Evolutionary conservation across 2,329 filamentous ascomycete genomes (phyloP), one percentile per base, ranked within the genome.

Genomic region (Phaeomoniella chlamydospora): DNA sequence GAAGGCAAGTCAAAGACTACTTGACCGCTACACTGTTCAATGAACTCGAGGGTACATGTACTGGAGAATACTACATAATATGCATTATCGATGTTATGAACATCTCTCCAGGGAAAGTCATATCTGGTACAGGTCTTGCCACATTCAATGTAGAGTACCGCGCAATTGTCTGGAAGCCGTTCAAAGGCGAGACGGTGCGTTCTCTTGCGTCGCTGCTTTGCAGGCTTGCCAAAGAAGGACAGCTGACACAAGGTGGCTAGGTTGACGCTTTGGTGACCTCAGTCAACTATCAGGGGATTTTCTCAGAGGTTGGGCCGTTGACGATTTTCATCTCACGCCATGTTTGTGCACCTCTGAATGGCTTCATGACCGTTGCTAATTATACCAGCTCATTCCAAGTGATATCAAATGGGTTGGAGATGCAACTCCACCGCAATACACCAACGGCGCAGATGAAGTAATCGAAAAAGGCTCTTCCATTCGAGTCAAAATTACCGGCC

Each of bases 41-140:
- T 53, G 88, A 96, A 55, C 85, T 94, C 42, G 90, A 98, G 62
- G 90, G 90, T 15, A 88, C 83, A 30, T 94, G 87, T 59, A 90
- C 86, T 3, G 90, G 90, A 39, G 85, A 84, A 56, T 94, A 93
- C 67, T 96, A 90, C 60, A 92, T 98, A 54, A 90, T 98, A 49
- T 90, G 86, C 53, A 92, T 98, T 51, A 88, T 98, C 75, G 87
- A 94, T 58, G 83, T 87, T 34, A 87, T 92, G 51, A 83, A 94
- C 48, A 88, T 96, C 51, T 92, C 85, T 12, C 86, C 94, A 53
- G 87, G 87, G 10, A 80, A 85, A 48, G 88, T 98, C 42, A 72
- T 94, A 38, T 88, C 90, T 3, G 84, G 88, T 5, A 93, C 81
- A 42, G 90, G 87, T 6, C 71, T 92, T 46, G 88, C 90, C 14